Conservation (phyloP, 1,284 basidiomycete species). For the Microbotryum intermedium region DNA sequence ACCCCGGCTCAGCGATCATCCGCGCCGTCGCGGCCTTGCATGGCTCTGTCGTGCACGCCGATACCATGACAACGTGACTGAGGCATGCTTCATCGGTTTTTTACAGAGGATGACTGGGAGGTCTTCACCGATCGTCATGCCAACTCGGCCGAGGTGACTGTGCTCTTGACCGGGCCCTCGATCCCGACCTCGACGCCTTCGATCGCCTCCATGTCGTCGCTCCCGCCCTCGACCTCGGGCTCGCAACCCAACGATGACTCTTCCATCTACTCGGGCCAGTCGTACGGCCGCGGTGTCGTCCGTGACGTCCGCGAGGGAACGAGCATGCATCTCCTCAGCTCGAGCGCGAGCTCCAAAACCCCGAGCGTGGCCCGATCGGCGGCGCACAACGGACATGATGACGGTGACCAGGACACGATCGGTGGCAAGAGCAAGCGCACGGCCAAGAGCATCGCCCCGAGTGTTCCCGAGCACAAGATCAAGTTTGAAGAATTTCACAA, state of each 20-base stretch:
- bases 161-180: conserved; percentile 25
- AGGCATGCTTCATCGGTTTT: not conserved
- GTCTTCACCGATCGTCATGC: conserved; percentile 26
- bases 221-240: conserved; percentile 18
- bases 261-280: conserved; percentile 21
- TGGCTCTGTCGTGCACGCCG: not conserved
- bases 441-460: conserved; percentile 29
- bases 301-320: conserved; percentile 3
- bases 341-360: conserved; percentile 1
- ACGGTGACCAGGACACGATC: conserved; percentile 3
- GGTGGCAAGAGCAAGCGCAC: conserved; percentile 8
- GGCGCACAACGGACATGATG: conserved; percentile 8
- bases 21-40: not conserved
- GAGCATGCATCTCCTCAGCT: conserved; percentile 23
- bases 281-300: conserved; percentile 12
- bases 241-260: conserved; percentile 11
- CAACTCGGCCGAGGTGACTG: conserved; percentile 25
- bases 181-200: conserved; percentile 29
- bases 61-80: not conserved
- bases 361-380: not conserved
- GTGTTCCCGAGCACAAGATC: conserved; percentile 56
- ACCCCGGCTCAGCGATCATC: not conserved
- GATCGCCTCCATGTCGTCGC: conserved; percentile 27
- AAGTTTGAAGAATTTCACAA: conserved; percentile 83
- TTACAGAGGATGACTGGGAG: conserved; percentile 34